Conservation (phyloP, 257 asterid species). For the Solanum clarkiae region DNA sequence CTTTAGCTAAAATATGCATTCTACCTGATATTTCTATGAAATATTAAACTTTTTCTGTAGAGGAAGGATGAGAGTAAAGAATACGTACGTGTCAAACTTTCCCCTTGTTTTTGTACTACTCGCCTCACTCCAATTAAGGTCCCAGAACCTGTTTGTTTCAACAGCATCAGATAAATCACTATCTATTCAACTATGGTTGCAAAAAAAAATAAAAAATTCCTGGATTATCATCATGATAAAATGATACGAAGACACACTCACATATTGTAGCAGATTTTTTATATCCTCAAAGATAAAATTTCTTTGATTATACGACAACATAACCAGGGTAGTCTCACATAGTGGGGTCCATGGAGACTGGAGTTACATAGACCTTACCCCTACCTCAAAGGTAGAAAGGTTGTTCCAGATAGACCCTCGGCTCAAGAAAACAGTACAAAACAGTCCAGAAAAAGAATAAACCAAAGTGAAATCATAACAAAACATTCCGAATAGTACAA, state of each 20-base stretch:
- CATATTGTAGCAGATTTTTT: background rate
- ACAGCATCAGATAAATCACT: background rate
- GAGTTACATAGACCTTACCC: background rate
- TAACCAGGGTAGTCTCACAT: background rate
- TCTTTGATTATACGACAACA: background rate
- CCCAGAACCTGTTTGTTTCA: slow-evolving; percentile 38
- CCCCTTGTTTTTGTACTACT: slow-evolving; percentile 39
- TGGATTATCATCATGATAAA: background rate
- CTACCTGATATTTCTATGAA: background rate
- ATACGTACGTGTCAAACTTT: slow-evolving; percentile 28
- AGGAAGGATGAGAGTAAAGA: background rate
- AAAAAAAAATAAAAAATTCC: background rate
- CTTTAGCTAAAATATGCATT: background rate
- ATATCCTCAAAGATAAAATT: background rate
- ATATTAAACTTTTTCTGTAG: background rate
- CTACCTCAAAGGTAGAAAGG: background rate
- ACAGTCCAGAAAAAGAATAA: background rate
- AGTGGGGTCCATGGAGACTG: background rate
- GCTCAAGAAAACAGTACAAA: background rate
- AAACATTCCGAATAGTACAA: background rate
- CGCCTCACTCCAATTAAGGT: slow-evolving; percentile 52
- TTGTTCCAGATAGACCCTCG: background rate
- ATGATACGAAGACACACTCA: background rate
- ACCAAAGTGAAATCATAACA: background rate
- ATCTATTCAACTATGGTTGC: background rate